Conservation (phyloP, 345 rosid genomes). For the Eucalyptus albens region DNA sequence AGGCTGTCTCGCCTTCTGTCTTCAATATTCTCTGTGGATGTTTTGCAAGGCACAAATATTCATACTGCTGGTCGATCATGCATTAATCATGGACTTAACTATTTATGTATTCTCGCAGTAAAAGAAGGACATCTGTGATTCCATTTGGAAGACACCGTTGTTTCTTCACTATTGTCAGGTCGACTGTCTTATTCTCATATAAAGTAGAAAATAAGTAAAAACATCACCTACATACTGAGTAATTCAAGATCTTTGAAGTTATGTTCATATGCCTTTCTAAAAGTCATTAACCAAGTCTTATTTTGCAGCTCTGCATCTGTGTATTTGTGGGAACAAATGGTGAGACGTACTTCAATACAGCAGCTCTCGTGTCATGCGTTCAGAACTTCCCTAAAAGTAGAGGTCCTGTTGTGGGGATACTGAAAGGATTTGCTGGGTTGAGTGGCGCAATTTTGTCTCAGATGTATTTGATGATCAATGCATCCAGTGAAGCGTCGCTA, state of each 20-base stretch:
- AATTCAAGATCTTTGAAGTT: background rate
- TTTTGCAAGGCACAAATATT: background rate
- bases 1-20: background rate
- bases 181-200: background rate
- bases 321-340: slow-evolving; percentile 85
- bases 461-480: slow-evolving; percentile 48
- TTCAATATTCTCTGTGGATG: background rate
- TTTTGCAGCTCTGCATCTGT: slow-evolving; percentile 52
- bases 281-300: background rate
- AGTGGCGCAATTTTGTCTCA: slow-evolving; percentile 91
- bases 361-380: slow-evolving; percentile 65
- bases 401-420: slow-evolving; percentile 77
- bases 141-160: background rate
- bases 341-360: slow-evolving; percentile 83
- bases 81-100: background rate
- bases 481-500: slow-evolving; percentile 50
- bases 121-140: background rate
- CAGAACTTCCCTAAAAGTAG: slow-evolving; percentile 81
- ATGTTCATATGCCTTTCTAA: background rate
- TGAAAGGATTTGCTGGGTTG: slow-evolving; percentile 86
- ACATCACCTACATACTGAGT: background rate
- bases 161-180: background rate
- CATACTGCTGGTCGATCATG: background rate
- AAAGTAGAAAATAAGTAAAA: background rate
- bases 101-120: background rate